Evolutionary conservation across 2,329 filamentous ascomycete genomes (phyloP).

Genomic region (Nakataea oryzae): DNA sequence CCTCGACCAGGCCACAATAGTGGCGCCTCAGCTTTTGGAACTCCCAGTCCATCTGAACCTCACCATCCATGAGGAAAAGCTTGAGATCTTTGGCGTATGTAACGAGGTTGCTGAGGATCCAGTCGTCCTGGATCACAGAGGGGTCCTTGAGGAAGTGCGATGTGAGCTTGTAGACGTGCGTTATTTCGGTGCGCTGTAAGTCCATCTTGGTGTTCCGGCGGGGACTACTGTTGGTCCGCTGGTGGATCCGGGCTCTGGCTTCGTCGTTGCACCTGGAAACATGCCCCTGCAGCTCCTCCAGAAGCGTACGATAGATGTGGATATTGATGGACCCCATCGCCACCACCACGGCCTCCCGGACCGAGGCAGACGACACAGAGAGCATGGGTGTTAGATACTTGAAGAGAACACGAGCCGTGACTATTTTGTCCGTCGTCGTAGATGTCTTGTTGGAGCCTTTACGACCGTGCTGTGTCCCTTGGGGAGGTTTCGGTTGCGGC

Average conservation of each 20-base stretch:
- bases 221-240: slow-evolving; percentile 73
- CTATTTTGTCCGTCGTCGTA: slow-evolving; percentile 63
- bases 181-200: slow-evolving; percentile 82
- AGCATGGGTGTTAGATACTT: slow-evolving; percentile 84
- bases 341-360: slow-evolving; percentile 81
- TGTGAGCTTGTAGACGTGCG: slow-evolving; percentile 90
- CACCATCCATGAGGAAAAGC: slow-evolving; percentile 86
- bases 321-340: slow-evolving; percentile 92
- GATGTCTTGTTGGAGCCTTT: slow-evolving; percentile 67
- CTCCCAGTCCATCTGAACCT: slow-evolving; percentile 89
- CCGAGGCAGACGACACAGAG: slow-evolving; percentile 66
- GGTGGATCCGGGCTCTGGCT: slow-evolving; percentile 76
- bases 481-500: slow-evolving; percentile 20
- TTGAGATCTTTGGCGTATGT: slow-evolving; percentile 87
- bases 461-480: slow-evolving; percentile 58
- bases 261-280: slow-evolving; percentile 83
- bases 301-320: slow-evolving; percentile 80
- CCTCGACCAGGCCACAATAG: slow-evolving; percentile 89
- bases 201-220: slow-evolving; percentile 77
- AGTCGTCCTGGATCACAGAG: slow-evolving; percentile 76
- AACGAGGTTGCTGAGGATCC: slow-evolving; percentile 80
- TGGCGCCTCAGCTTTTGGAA: slow-evolving; percentile 87
- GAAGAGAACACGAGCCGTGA: slow-evolving; percentile 81
- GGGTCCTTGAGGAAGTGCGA: slow-evolving; percentile 76
- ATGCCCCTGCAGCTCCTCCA: slow-evolving; percentile 82